phyloP scores from a whole-genome alignment of 768 basidiomycete species.

The Naganishia antarctica region DNA sequence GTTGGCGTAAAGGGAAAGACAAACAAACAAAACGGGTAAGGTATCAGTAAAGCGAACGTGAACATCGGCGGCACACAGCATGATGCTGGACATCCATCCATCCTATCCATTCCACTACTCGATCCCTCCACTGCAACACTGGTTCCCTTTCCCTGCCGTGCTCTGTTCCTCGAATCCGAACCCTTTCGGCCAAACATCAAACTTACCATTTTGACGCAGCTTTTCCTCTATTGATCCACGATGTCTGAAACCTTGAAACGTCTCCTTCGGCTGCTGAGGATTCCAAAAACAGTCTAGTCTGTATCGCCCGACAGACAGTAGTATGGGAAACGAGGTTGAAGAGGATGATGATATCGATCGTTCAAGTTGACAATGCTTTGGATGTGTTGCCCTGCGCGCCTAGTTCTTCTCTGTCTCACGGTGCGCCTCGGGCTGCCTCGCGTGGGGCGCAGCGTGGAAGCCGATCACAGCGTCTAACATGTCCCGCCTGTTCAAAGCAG shows the following conservation, averaged over 20 bases:
- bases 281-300: neutral
- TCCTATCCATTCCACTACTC: no score
- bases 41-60: neutral
- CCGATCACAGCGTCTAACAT: neutral
- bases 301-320: neutral
- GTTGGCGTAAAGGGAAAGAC: neutral
- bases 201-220: conserved; percentile 18
- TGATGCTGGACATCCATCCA: no score
- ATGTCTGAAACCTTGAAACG: neutral
- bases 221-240: conserved; percentile 4
- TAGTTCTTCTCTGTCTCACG: neutral
- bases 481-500: no score
- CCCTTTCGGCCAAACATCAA: neutral
- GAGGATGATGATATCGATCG: conserved; percentile 11
- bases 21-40: neutral
- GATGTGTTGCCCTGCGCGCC: neutral
- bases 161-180: no score
- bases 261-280: neutral
- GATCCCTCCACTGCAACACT: neutral
- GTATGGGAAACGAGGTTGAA: neutral
- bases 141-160: neutral
- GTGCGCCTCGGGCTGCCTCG: no score
- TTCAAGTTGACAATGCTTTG: neutral
- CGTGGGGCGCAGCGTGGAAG: neutral
- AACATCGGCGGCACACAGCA: neutral